Evolutionary conservation across 2,329 filamentous ascomycete species (phyloP).

Genomic region (Aspergillus sp.): DNA sequence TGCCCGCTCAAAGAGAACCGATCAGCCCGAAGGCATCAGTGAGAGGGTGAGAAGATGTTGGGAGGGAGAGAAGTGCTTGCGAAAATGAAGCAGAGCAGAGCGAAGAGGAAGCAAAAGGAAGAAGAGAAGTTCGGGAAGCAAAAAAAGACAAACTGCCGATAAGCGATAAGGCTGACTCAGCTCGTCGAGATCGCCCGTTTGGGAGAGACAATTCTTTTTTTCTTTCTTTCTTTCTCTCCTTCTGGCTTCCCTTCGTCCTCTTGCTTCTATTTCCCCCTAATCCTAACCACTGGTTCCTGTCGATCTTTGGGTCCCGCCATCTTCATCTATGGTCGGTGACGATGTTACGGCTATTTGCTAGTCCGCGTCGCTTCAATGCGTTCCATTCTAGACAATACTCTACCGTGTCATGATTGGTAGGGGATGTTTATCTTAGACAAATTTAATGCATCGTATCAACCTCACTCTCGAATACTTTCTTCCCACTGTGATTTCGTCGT

Average conservation of each 20-base stretch:
- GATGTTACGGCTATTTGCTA: not conserved
- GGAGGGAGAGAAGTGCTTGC: not conserved
- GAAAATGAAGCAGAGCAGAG: not conserved
- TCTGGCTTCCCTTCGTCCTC: too few relatives aligned
- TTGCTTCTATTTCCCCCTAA: too few relatives aligned
- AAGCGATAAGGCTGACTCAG: not conserved
- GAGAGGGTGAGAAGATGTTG: not conserved
- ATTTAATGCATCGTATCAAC: too few relatives aligned
- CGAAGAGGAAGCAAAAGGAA: not conserved
- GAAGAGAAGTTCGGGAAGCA: not conserved
- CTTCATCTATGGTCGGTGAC: not conserved
- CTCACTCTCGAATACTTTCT: slow-evolving; percentile 20
- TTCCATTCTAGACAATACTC: too few relatives aligned
- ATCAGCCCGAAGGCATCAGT: slow-evolving; percentile 14
- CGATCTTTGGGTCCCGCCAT: not conserved
- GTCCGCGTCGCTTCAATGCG: not conserved
- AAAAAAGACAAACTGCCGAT: not conserved
- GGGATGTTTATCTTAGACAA: too few relatives aligned
- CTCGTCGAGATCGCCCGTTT: not conserved
- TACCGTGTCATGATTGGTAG: too few relatives aligned
- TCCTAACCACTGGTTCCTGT: not conserved
- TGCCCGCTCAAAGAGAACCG: slow-evolving; percentile 7
- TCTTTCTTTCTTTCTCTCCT: not conserved
- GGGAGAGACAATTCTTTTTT: not conserved
- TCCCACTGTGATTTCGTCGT: slow-evolving; percentile 27